phyloP scores from a whole-genome alignment of 805 yeast genomes.

The Jamesozyma gamospora region DNA sequence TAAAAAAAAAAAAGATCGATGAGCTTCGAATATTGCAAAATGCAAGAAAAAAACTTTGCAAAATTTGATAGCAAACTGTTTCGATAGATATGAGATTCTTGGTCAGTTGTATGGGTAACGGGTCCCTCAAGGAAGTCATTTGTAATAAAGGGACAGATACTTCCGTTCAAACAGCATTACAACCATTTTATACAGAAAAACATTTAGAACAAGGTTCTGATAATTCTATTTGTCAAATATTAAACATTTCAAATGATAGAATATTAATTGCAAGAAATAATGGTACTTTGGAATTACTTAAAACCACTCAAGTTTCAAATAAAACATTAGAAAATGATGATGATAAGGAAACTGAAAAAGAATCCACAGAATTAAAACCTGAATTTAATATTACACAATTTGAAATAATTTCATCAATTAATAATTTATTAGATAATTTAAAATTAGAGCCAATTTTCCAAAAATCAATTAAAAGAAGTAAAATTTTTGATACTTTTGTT shows the following conservation, averaged over 20 bases:
- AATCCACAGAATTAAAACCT: slow-evolving; percentile 2
- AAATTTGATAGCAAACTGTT: too few relatives aligned
- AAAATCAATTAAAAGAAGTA: slow-evolving; percentile 23
- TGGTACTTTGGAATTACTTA: slow-evolving; percentile 35
- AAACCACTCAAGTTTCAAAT: slow-evolving; percentile 15
- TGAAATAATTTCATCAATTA: slow-evolving; percentile 14
- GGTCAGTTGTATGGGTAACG: slow-evolving; percentile 58
- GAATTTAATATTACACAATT: slow-evolving; percentile 14
- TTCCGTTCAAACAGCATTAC: slow-evolving; percentile 53
- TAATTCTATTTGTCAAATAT: slow-evolving; percentile 32
- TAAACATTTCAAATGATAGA: slow-evolving; percentile 27
- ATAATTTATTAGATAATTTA: slow-evolving; percentile 16
- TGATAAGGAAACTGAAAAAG: not conserved
- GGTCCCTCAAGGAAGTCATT: slow-evolving; percentile 51
- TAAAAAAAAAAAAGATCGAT: not conserved
- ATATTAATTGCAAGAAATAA: slow-evolving; percentile 39
- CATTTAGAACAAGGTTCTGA: slow-evolving; percentile 33
- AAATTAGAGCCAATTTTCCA: slow-evolving; percentile 16
- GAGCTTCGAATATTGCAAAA: not conserved
- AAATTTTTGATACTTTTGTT: slow-evolving; percentile 32
- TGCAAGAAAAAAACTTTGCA: too few relatives aligned
- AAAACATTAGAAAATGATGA: slow-evolving; percentile 5
- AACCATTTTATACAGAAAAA: slow-evolving; percentile 47
- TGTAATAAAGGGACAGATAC: slow-evolving; percentile 72
- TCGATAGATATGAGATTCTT: slow-evolving; percentile 61